Conservation (phyloP, 2,329 filamentous ascomycete genomes). For the Colletotrichum sp. region DNA sequence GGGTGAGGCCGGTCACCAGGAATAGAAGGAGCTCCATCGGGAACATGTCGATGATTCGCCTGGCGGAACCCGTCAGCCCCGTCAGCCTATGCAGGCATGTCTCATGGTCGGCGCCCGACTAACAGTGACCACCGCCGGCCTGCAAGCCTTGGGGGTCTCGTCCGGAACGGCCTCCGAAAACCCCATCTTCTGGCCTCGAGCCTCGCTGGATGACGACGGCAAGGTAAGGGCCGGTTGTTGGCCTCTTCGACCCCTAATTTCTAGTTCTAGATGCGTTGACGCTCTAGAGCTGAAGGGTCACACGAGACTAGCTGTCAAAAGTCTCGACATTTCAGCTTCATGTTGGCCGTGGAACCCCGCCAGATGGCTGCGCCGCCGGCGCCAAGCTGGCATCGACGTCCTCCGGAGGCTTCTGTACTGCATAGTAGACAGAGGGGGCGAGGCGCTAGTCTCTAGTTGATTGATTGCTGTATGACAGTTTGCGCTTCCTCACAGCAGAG, state of each 20-base stretch:
- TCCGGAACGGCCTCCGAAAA: background rate
- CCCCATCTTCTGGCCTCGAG: background rate
- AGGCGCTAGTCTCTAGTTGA: background rate
- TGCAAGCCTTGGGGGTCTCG: background rate
- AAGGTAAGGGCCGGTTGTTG: background rate
- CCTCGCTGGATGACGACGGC: background rate
- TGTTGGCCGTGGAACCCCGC: background rate
- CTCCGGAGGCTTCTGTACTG: background rate
- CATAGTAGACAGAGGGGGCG: background rate
- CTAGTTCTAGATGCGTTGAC: background rate
- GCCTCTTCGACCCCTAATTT: background rate
- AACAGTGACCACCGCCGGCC: background rate
- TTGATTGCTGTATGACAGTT: background rate
- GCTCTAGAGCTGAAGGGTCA: background rate
- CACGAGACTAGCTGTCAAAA: background rate
- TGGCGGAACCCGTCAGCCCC: background rate
- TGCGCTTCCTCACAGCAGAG: background rate
- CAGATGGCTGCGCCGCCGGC: background rate
- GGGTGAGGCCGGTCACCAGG: background rate
- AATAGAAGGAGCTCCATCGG: background rate
- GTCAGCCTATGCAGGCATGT: background rate
- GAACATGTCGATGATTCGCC: background rate
- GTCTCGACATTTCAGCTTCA: background rate
- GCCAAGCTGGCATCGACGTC: background rate
- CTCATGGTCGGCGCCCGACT: slow-evolving; percentile 6